A percentile compares a stretch with the other conserved stretches of the same genome.
Conservation (phyloP, 345 rosid species). For the Acer negundo region DNA sequence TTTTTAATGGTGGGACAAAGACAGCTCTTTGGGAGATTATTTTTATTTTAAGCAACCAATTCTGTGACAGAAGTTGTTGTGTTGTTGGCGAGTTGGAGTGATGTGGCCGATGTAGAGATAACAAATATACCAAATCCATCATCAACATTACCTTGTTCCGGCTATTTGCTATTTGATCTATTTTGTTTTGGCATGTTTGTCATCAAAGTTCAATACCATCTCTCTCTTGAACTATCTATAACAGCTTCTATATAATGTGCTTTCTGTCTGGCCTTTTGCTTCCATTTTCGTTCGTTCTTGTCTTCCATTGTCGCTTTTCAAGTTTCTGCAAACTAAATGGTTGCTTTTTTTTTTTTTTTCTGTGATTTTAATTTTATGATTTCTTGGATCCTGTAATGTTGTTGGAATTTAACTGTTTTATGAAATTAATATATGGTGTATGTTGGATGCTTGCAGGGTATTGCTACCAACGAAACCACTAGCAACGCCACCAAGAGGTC, state of each 20-base stretch:
- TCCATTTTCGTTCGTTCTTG: not conserved
- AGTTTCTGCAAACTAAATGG: not conserved
- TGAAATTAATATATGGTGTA: not conserved
- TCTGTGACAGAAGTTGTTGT: not conserved
- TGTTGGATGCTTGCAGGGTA: conserved; percentile 38
- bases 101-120: not conserved
- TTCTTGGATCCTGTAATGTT: not conserved
- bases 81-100: not conserved
- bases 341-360: not conserved
- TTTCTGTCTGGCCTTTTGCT: not conserved
- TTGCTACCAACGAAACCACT: conserved; percentile 40
- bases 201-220: not conserved
- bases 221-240: too few relatives aligned
- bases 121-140: not conserved
- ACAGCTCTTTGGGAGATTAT: not conserved
- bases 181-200: not conserved
- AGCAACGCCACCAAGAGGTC: conserved; percentile 45
- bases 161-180: not conserved
- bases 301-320: not conserved
- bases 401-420: not conserved
- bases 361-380: not conserved
- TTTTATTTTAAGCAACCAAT: not conserved
- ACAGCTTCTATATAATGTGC: not conserved
- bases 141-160: not conserved
- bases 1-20: not conserved